Evolutionary conservation across 139 green algal genomes (phyloP).

Genomic region (Tetratostichococcus sp.): DNA sequence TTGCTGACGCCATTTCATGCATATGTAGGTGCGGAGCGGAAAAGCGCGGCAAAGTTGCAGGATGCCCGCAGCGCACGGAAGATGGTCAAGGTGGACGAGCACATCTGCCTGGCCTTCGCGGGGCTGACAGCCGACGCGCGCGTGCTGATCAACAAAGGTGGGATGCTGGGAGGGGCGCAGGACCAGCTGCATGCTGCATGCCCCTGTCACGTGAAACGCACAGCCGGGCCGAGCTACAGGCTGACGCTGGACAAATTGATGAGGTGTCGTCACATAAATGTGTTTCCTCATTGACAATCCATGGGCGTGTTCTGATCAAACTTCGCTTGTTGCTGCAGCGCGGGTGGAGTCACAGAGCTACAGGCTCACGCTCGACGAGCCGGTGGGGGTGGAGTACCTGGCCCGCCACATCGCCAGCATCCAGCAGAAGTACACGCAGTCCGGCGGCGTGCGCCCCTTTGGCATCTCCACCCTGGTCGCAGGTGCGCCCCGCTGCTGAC

Average conservation of each 20-base stretch:
- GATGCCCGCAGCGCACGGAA: constrained; percentile 92
- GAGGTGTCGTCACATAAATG: no score
- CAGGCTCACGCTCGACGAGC: constrained; percentile 82
- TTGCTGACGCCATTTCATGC: no score
- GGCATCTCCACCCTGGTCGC: constrained; percentile 96
- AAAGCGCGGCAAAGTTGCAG: constrained; percentile 93
- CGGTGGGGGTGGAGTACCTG: constrained; percentile 69
- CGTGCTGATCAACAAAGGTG: constrained; percentile 83
- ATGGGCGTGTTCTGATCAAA: no score
- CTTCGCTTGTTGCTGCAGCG: constrained; percentile 39
- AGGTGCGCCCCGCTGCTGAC: neutral
- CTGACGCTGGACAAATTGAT: no score
- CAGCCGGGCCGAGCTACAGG: no score
- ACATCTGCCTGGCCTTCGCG: constrained; percentile 95
- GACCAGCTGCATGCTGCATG: no score
- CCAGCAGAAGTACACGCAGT: constrained; percentile 98
- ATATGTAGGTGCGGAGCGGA: constrained; percentile 86
- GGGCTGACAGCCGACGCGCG: constrained; percentile 95
- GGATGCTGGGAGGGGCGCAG: no score
- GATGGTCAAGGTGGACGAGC: constrained; percentile 93
- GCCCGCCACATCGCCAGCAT: constrained; percentile 63
- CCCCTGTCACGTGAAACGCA: no score
- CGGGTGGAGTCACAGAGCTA: constrained; percentile 87
- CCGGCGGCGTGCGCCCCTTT: constrained; percentile 93
- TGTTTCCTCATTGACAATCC: no score